A percentile compares a stretch with the other conserved stretches of the same genome.
phyloP scores from a whole-genome alignment of 257 asterid genomes.

The Rubia yunnanensis region DNA sequence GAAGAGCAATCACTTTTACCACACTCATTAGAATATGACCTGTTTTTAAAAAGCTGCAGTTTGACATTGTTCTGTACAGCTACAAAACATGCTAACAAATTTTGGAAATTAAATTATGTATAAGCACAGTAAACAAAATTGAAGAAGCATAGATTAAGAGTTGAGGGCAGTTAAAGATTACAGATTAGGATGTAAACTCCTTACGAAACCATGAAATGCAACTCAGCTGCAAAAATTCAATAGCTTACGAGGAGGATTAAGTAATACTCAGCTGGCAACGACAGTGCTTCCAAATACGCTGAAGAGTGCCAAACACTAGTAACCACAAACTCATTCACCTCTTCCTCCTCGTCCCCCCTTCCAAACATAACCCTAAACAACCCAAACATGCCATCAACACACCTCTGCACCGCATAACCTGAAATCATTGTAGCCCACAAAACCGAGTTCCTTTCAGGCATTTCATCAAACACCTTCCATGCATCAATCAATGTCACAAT shows the following conservation, averaged over 20 bases:
- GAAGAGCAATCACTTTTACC: slow-evolving; percentile 45
- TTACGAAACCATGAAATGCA: neutral
- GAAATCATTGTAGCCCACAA: slow-evolving; percentile 88
- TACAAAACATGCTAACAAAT: slow-evolving; percentile 8
- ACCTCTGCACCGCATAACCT: slow-evolving; percentile 52
- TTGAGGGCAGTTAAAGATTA: neutral
- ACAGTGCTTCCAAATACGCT: too few species aligned
- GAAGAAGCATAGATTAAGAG: neutral
- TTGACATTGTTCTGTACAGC: neutral
- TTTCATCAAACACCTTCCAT: slow-evolving; percentile 60
- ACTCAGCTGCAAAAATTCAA: neutral
- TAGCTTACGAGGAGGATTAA: too few species aligned
- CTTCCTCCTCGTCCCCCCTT: slow-evolving; percentile 27
- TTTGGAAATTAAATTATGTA: neutral
- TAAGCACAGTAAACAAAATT: neutral
- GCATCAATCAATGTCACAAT: too few species aligned
- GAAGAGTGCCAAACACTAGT: slow-evolving; percentile 75
- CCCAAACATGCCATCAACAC: slow-evolving; percentile 39
- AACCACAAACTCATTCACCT: slow-evolving; percentile 51
- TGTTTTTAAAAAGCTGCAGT: slow-evolving; percentile 22
- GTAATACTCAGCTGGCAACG: too few species aligned
- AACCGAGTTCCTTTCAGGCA: slow-evolving; percentile 59
- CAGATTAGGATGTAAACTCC: neutral
- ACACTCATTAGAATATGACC: slow-evolving; percentile 41
- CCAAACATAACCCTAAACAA: slow-evolving; percentile 37